A percentile compares a stretch with the other conserved stretches of the same genome.
Conservation (phyloP, 495 filamentous ascomycete species). For the Penicillium lividum region DNA sequence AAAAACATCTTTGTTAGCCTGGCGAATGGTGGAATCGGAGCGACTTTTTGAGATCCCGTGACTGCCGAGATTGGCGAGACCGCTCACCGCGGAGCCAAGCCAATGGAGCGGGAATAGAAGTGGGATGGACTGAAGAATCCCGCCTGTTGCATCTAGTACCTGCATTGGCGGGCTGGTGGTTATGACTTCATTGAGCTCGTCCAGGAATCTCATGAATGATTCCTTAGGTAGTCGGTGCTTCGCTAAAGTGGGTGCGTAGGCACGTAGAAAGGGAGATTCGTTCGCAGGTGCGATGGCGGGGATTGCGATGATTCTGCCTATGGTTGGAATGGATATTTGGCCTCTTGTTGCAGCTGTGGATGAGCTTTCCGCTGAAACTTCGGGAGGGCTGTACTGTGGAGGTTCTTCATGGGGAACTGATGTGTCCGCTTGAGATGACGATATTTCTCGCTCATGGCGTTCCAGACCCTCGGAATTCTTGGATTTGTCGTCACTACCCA, state of each 20-base stretch:
- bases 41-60: constrained; percentile 30
- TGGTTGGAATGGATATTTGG: neutral
- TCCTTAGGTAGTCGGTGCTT: constrained; percentile 28
- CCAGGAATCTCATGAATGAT: constrained; percentile 30
- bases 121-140: constrained; percentile 32
- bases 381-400: constrained; percentile 8
- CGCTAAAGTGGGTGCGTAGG: constrained; percentile 28
- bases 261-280: constrained; percentile 31
- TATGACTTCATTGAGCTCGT: constrained; percentile 33
- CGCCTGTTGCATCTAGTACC: constrained; percentile 36
- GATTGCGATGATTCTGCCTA: constrained; percentile 23
- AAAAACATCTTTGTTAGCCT: constrained; percentile 34
- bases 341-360: neutral
- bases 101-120: constrained; percentile 33
- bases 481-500: constrained; percentile 1
- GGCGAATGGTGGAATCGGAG: constrained; percentile 26
- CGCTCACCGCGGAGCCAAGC: constrained; percentile 29
- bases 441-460: constrained; percentile 1
- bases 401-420: constrained; percentile 2
- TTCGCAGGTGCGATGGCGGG: constrained; percentile 22
- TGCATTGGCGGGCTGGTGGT: constrained; percentile 35
- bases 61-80: constrained; percentile 26
- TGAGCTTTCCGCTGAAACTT: neutral
- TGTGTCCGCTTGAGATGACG: neutral
- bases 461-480: constrained; percentile 2